Evolutionary conservation across 345 rosid species (phyloP).

Genomic region (Tarenaya hassleriana): DNA sequence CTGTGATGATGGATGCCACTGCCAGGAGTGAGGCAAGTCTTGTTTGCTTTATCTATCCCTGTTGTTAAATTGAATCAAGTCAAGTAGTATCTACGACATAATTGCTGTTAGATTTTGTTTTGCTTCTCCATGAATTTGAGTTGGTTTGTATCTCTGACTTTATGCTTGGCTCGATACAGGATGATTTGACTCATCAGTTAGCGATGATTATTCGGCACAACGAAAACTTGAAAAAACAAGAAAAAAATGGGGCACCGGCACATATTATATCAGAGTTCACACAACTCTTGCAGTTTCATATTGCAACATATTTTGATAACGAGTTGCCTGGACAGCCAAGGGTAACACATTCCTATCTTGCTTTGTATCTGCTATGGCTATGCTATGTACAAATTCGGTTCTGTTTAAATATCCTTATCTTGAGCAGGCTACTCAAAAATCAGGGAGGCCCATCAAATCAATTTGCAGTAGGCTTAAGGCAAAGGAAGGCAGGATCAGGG

Average conservation of each 20-base stretch:
- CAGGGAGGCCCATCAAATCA: constrained; percentile 96
- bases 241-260: constrained; percentile 93
- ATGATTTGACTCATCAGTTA: constrained; percentile 90
- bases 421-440: constrained; percentile 88
- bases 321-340: constrained; percentile 98
- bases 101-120: background rate
- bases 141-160: constrained; percentile 17
- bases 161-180: constrained; percentile 44
- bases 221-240: constrained; percentile 82
- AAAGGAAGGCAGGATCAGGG: constrained; percentile 94
- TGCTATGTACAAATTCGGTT: background rate
- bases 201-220: constrained; percentile 94
- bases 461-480: constrained; percentile 97
- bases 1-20: constrained; percentile 95
- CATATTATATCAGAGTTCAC: constrained; percentile 96
- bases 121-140: constrained; percentile 3
- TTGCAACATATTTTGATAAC: constrained; percentile 93
- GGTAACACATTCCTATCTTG: constrained; percentile 38
- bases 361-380: constrained; percentile 12
- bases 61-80: background rate
- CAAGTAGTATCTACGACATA: constrained; percentile 1
- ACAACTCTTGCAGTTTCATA: constrained; percentile 87
- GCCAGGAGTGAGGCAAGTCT: constrained; percentile 82
- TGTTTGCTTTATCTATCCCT: background rate
- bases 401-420: constrained; percentile 20